Evolutionary conservation across 2,329 filamentous ascomycete species (phyloP).

Genomic region (Dactylellina cionopaga): DNA sequence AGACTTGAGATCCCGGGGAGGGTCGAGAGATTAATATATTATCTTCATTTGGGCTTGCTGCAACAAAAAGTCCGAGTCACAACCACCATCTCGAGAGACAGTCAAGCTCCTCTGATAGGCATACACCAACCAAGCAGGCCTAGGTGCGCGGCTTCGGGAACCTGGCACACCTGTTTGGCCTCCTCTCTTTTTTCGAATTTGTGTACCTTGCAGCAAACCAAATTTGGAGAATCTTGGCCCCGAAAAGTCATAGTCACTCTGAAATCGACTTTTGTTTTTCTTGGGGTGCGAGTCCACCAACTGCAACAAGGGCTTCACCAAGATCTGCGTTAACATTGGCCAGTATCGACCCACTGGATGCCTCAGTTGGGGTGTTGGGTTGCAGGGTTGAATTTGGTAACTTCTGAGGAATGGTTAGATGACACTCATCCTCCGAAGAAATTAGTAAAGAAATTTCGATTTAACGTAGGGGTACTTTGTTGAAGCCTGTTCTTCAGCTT

Average conservation of each 20-base stretch:
- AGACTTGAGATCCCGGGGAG: conserved; percentile 43
- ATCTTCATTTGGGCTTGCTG: conserved; percentile 28
- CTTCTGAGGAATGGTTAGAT: conserved; percentile 53
- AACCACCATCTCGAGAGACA: conserved; percentile 45
- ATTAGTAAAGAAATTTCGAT: conserved; percentile 50
- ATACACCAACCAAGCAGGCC: conserved; percentile 26
- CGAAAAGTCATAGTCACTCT: conserved; percentile 18
- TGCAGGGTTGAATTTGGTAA: conserved; percentile 40
- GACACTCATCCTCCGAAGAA: conserved; percentile 49
- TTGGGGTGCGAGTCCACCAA: conserved; percentile 19
- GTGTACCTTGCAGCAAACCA: conserved; percentile 51
- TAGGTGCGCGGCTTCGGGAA: conserved; percentile 53
- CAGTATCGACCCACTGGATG: conserved; percentile 46
- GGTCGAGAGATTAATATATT: conserved; percentile 53
- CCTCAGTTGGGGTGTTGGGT: conserved; percentile 49
- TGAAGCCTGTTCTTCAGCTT: conserved; percentile 49
- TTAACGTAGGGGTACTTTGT: conserved; percentile 50
- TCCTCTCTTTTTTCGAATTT: conserved; percentile 53
- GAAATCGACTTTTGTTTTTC: conserved; percentile 40
- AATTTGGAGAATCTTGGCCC: conserved; percentile 50
- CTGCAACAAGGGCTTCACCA: conserved; percentile 50
- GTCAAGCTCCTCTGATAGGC: conserved; percentile 52
- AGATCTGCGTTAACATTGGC: conserved; percentile 52
- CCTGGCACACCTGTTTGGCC: conserved; percentile 46
- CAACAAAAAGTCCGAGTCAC: conserved; percentile 49